These are phyloP conservation scores for Maudiozyma bulderi DNA, from an alignment of 805 yeast genomes.

Conservation along the genomic window DNA sequence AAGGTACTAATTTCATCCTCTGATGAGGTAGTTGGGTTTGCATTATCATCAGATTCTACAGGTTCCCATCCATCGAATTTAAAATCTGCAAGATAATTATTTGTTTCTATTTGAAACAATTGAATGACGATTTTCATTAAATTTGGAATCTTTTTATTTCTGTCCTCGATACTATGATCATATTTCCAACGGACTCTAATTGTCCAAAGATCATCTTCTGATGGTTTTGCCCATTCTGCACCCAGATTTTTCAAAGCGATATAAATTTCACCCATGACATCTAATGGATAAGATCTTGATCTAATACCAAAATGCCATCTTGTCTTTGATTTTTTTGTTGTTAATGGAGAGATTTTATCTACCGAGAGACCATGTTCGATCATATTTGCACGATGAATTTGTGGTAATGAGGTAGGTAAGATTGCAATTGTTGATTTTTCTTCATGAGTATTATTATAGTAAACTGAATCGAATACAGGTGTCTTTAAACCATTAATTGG, in stretches of 20 bases:
- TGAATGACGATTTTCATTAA: slow-evolving; percentile 96
- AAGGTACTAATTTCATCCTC: slow-evolving; percentile 48
- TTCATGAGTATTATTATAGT: slow-evolving; percentile 3
- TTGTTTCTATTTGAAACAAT: slow-evolving; percentile 88
- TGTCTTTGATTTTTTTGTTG: slow-evolving; percentile 79
- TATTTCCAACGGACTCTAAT: slow-evolving; percentile 92
- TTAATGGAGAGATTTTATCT: slow-evolving; percentile 41
- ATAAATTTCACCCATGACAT: slow-evolving; percentile 97
- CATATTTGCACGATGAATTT: slow-evolving; percentile 91
- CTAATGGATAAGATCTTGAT: slow-evolving; percentile 90
- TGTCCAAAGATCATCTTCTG: slow-evolving; percentile 93
- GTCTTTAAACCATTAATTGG: slow-evolving; percentile 12
- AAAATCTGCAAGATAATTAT: slow-evolving; percentile 91
- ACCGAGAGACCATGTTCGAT: slow-evolving; percentile 47
- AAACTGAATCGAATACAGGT: slow-evolving; percentile 20
- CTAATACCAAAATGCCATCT: slow-evolving; percentile 98
- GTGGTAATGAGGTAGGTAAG: slow-evolving; percentile 87
- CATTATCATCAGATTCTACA: slow-evolving; percentile 32
- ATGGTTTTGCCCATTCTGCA: slow-evolving; percentile 95
- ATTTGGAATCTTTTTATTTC: slow-evolving; percentile 43
- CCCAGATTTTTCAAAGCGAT: slow-evolving; percentile 87
- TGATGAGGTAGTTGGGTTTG: slow-evolving; percentile 53
- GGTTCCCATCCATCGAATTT: slow-evolving; percentile 95
- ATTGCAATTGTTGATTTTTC: slow-evolving; percentile 73
- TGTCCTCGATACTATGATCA: slow-evolving; percentile 31